Base-by-base conservation (phyloP, 1,139 yeast genomes). In the Eremothecium gossypii region DNA sequence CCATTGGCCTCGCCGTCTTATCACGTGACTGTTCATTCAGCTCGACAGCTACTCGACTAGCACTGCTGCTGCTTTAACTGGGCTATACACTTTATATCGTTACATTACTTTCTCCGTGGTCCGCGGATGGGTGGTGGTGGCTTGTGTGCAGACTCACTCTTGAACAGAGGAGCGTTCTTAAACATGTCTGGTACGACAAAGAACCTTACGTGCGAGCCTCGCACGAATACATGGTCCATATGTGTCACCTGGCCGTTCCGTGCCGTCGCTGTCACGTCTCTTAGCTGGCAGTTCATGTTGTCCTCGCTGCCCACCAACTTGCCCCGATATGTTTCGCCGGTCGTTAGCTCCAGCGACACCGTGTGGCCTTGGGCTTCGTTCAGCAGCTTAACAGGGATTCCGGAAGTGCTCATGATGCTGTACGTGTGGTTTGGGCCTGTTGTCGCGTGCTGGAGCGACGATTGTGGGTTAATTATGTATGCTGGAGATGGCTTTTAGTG, bases 291-390 rank as follows among this genome's bases (percentile, higher is more conserved):
- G 60, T 91, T 91, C 98, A 91, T 91, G 60, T 83, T 89, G 58
- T 91, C 98, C 64, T 55, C 66, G 63, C 83, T 80, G 55, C 83
- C 94, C 9, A 83, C 64, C 36, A 91, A 71, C 59, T 83, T 86
- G 1, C 97, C 97, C 34, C 95, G 73, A 60, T 89, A 89, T 0
- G 83, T 76, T 52, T 83, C 91, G 1, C 97, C 97, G 1, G 91
- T 80, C 26, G 77, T 76, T 42, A 91, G 73, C 62, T 91, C 98
- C 26, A 89, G 65, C 1, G 95, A 78, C 27, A 91, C 79, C 13
- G 79, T 69, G 58, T 91, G 98, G 37, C 96, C 96, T 56, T 77
- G 83, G 8, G 96, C 86, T 64, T 87, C 98, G 58, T 79, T 85
- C 41, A 91, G 71, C 33, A 91, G 78, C 61, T 89, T 82, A 9